These are phyloP conservation scores for Yamadazyma paraphyllophila DNA, from an alignment of 805 yeast species.

Conservation along the genomic window DNA sequence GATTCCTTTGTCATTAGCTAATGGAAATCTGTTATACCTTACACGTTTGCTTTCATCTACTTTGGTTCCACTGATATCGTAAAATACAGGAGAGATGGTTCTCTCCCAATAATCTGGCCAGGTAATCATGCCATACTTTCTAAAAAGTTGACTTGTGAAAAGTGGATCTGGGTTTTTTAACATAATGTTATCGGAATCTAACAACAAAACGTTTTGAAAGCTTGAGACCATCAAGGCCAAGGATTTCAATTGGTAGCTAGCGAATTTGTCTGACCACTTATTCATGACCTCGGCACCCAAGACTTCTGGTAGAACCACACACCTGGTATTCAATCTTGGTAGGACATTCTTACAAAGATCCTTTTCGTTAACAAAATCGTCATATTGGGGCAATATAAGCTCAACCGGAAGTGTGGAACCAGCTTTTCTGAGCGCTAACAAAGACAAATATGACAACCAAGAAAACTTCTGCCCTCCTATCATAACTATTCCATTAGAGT, in stretches of 20 bases:
- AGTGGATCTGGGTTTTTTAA: constrained; percentile 29
- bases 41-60: constrained; percentile 30
- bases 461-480: constrained; percentile 37
- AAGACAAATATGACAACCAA: constrained; percentile 34
- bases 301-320: constrained; percentile 52
- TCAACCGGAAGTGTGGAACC: constrained; percentile 42
- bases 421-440: constrained; percentile 31
- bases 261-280: constrained; percentile 37
- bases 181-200: constrained; percentile 36
- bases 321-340: constrained; percentile 61
- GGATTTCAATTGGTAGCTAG: constrained; percentile 68
- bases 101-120: constrained; percentile 47
- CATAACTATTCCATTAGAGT: constrained; percentile 29
- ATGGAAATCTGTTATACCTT: constrained; percentile 27
- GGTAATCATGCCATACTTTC: constrained; percentile 33
- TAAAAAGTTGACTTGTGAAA: constrained; percentile 28
- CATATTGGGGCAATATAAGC: constrained; percentile 32
- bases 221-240: constrained; percentile 44
- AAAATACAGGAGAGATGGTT: constrained; percentile 34
- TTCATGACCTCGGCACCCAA: constrained; percentile 53
- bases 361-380: constrained; percentile 30
- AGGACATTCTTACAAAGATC: constrained; percentile 57
- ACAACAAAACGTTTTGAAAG: constrained; percentile 31
- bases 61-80: constrained; percentile 31
- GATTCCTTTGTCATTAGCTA: constrained; percentile 16